phyloP scores from a whole-genome alignment of 129 eudicot species.

The Artemisia tridentata region DNA sequence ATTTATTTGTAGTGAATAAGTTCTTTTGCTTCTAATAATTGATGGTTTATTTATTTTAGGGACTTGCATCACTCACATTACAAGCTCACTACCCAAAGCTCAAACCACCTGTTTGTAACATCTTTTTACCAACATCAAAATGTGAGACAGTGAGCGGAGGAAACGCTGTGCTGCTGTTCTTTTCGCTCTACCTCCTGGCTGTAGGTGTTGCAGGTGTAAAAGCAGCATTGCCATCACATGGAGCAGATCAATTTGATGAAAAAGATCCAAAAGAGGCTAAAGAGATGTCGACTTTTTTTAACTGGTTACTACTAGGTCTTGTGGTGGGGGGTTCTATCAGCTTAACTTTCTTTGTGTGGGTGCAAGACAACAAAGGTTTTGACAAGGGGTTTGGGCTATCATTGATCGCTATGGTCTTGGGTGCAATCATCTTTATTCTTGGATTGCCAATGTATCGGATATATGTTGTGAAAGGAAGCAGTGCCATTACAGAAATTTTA shows the following conservation, averaged over 20 bases:
- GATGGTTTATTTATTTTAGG: conserved; percentile 34
- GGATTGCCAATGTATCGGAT: conserved; percentile 57
- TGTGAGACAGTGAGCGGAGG: conserved; percentile 52
- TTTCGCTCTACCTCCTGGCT: conserved; percentile 51
- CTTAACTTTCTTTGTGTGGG: conserved; percentile 57
- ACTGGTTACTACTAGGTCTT: conserved; percentile 41
- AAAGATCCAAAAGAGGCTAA: conserved; percentile 53
- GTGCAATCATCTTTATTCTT: conserved; percentile 23
- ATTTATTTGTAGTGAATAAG: background rate
- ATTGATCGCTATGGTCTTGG: conserved; percentile 47
- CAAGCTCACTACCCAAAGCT: conserved; percentile 68
- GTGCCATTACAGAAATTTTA: conserved; percentile 53
- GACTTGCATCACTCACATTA: conserved; percentile 53
- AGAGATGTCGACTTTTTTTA: conserved; percentile 60
- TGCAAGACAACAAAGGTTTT: conserved; percentile 62
- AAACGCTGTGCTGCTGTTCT: conserved; percentile 43
- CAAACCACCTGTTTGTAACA: conserved; percentile 55
- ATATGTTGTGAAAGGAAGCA: conserved; percentile 51
- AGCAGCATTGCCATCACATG: conserved; percentile 65
- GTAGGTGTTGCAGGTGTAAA: conserved; percentile 56
- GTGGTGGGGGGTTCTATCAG: conserved; percentile 49
- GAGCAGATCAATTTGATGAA: conserved; percentile 74
- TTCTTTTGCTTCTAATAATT: background rate
- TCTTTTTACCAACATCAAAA: conserved; percentile 37
- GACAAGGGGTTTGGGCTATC: conserved; percentile 54